A percentile compares a stretch with the other conserved stretches of the same genome.
Conservation (phyloP, 2,329 filamentous ascomycete species). For the Colletotrichum viniferum region DNA sequence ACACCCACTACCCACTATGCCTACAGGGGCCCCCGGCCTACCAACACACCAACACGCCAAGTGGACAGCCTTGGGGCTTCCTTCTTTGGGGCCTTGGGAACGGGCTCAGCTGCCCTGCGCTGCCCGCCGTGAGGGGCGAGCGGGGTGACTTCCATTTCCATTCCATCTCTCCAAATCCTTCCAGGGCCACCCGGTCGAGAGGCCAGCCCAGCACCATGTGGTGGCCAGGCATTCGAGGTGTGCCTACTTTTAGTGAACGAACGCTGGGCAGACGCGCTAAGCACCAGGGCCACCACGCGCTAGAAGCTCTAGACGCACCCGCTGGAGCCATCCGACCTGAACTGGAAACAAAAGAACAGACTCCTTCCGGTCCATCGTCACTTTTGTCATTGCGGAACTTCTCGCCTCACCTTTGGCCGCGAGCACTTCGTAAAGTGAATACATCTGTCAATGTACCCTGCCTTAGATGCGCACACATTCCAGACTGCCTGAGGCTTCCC, state of each 20-base stretch:
- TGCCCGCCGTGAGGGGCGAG: not conserved
- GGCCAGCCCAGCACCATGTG: not conserved
- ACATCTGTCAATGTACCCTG: not conserved
- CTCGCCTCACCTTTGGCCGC: not conserved
- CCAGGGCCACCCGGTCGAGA: not conserved
- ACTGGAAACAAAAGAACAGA: slow-evolving; percentile 16
- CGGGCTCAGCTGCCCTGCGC: not conserved
- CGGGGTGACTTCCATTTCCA: not conserved
- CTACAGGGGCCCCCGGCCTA: not conserved
- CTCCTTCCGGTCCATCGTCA: not conserved
- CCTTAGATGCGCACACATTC: not conserved
- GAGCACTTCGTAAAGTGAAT: not conserved
- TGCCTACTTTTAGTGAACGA: not conserved
- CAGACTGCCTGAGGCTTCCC: not conserved
- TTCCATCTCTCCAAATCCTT: not conserved
- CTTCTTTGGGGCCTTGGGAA: not conserved
- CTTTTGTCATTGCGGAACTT: not conserved
- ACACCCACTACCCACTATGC: not conserved
- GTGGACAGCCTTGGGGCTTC: not conserved
- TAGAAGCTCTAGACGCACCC: not conserved
- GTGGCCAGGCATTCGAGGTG: not conserved
- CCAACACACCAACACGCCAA: not conserved
- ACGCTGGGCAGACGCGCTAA: not conserved
- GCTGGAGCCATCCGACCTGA: slow-evolving; percentile 7
- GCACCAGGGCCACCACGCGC: not conserved